Conservation (phyloP, 2,329 filamentous ascomycete species). For the Fusarium sterilihyphosum region DNA sequence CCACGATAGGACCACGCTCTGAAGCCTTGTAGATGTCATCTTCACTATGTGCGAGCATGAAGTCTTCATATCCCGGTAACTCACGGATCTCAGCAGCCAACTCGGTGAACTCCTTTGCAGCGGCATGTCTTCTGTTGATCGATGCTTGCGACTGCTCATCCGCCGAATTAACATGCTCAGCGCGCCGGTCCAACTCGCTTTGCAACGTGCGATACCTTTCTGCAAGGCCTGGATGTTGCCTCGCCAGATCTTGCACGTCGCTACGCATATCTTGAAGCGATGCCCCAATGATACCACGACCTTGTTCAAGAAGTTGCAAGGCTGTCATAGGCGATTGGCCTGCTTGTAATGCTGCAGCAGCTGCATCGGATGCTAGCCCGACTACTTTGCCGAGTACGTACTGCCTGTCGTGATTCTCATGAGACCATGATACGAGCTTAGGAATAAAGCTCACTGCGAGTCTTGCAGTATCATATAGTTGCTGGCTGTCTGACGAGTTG, state of each 20-base stretch:
- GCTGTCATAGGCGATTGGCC: neutral
- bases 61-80: neutral
- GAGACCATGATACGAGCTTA: neutral
- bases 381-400: neutral
- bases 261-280: neutral
- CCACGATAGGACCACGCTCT: neutral
- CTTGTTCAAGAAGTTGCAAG: neutral
- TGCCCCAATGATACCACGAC: neutral
- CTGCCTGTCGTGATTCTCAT: neutral
- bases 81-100: neutral
- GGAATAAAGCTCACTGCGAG: neutral
- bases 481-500: neutral
- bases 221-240: fast-evolving
- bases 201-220: neutral
- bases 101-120: neutral
- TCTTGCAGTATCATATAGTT: neutral
- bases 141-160: neutral
- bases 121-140: neutral
- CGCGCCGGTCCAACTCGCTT: neutral
- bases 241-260: neutral
- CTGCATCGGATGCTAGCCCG: neutral
- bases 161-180: neutral
- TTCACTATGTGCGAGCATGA: neutral
- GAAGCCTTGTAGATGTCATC: neutral
- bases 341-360: neutral